Conservation (phyloP, 495 filamentous ascomycete species). For the Bryoglossum gracile region DNA sequence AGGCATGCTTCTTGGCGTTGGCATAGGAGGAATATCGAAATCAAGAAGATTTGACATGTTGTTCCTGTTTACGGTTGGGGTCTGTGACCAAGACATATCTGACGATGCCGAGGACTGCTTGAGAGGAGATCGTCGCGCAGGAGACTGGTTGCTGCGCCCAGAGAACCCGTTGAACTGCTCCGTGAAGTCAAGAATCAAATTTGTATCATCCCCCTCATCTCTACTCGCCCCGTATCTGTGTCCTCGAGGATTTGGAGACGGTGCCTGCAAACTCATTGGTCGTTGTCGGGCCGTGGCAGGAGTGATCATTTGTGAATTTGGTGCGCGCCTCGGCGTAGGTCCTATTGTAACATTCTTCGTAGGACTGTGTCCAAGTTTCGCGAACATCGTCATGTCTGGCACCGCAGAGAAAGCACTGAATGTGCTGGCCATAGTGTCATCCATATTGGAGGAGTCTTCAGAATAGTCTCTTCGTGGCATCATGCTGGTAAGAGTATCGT, state of each 20-base stretch:
- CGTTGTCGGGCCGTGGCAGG: slow-evolving; percentile 28
- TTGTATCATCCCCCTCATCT: slow-evolving; percentile 47
- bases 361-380: slow-evolving; percentile 54
- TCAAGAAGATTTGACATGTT: slow-evolving; percentile 63
- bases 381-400: slow-evolving; percentile 82
- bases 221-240: slow-evolving; percentile 30
- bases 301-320: slow-evolving; percentile 19
- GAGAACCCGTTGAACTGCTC: slow-evolving; percentile 59
- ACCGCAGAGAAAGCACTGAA: slow-evolving; percentile 84
- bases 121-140: slow-evolving; percentile 27
- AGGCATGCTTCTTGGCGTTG: slow-evolving; percentile 86
- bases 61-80: slow-evolving; percentile 19
- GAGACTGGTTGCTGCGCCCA: slow-evolving; percentile 14
- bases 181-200: slow-evolving; percentile 79
- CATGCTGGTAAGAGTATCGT: slow-evolving; percentile 76
- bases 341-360: slow-evolving; percentile 33
- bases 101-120: slow-evolving; percentile 27
- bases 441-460: slow-evolving; percentile 33
- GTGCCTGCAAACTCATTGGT: slow-evolving; percentile 16
- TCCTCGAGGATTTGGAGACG: slow-evolving; percentile 25
- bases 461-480: slow-evolving; percentile 4
- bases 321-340: slow-evolving; percentile 20
- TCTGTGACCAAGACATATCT: slow-evolving; percentile 16
- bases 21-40: slow-evolving; percentile 83
- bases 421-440: slow-evolving; percentile 79